phyloP scores from a whole-genome alignment of 768 basidiomycete species.

The Leccinum arenicola region DNA sequence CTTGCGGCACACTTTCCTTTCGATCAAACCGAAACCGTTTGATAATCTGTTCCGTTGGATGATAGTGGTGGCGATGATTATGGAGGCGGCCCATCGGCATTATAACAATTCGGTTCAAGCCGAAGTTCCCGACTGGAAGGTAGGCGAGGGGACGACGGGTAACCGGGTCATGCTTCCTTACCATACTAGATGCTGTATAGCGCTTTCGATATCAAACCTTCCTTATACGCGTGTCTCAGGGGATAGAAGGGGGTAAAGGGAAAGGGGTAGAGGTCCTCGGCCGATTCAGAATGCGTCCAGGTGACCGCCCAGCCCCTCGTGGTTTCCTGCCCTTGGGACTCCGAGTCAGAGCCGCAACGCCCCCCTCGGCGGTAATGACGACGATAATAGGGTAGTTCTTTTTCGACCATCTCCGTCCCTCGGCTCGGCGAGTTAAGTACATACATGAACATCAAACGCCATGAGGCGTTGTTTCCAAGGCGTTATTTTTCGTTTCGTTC shows the following conservation, averaged over 20 bases:
- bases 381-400: background rate
- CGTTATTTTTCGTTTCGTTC: background rate
- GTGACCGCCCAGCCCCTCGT: constrained; percentile 17
- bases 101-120: background rate
- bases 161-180: constrained; percentile 3
- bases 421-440: constrained; percentile 4
- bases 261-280: background rate
- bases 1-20: background rate
- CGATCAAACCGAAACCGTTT: constrained; percentile 3
- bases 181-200: constrained; percentile 1
- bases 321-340: constrained; percentile 22
- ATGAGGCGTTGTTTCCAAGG: constrained; percentile 8
- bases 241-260: background rate
- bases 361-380: constrained; percentile 6
- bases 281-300: background rate
- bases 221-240: constrained; percentile 21
- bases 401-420: constrained; percentile 13
- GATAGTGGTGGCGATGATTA: background rate
- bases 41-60: constrained; percentile 2
- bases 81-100: background rate
- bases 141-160: constrained; percentile 4
- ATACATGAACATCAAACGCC: background rate
- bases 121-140: background rate
- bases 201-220: constrained; percentile 27
- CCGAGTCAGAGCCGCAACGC: background rate